phyloP scores from a whole-genome alignment of 352 stramenopile species.

The Bremia lactucae region DNA sequence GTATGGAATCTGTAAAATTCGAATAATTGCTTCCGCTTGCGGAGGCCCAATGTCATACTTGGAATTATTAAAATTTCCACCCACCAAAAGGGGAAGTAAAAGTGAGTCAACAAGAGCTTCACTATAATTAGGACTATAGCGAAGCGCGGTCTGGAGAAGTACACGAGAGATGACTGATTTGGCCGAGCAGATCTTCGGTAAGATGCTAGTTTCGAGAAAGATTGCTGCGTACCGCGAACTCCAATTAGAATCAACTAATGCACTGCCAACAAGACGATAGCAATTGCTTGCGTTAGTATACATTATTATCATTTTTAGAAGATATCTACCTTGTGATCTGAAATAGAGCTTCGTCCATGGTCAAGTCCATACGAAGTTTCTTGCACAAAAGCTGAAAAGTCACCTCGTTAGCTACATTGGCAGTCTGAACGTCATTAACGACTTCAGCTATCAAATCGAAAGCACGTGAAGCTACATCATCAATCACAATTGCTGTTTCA shows the following conservation, averaged over 20 bases:
- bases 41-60: conserved; percentile 21
- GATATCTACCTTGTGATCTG: conserved; percentile 35
- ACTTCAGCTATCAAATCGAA: conserved; percentile 43
- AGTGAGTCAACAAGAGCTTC: conserved; percentile 37
- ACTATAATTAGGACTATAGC: conserved; percentile 40
- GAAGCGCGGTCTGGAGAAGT: conserved; percentile 44
- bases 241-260: conserved; percentile 53
- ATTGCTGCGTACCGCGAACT: conserved; percentile 55
- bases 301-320: background rate
- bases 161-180: conserved; percentile 65
- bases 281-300: background rate
- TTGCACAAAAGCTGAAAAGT: conserved; percentile 39
- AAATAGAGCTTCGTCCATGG: conserved; percentile 51
- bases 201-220: conserved; percentile 43
- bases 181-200: conserved; percentile 44
- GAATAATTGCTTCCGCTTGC: conserved; percentile 59
- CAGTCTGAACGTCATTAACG: conserved; percentile 51
- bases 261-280: conserved; percentile 18
- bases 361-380: conserved; percentile 30
- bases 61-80: conserved; percentile 1
- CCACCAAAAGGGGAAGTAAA: conserved; percentile 38
- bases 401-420: conserved; percentile 38
- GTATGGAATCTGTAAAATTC: conserved; percentile 41
- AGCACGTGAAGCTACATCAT: conserved; percentile 14
- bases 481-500: conserved; percentile 20